These are phyloP conservation scores for Saturnispora hagleri DNA, from an alignment of 805 yeast species.

Conservation along the genomic window DNA sequence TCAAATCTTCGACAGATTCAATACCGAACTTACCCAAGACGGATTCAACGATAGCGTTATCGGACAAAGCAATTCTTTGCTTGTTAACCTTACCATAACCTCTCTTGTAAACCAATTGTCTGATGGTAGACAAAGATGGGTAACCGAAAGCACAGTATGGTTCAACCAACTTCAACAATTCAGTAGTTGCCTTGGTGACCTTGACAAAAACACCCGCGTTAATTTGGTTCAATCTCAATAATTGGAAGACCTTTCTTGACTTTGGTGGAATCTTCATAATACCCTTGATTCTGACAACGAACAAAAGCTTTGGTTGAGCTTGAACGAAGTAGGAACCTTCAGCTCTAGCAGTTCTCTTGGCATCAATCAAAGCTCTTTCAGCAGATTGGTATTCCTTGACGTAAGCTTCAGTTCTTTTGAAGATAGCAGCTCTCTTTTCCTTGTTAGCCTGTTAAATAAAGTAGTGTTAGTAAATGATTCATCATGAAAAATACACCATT, in stretches of 20 bases:
- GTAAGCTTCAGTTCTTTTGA: constrained; percentile 95
- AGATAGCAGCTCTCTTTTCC: constrained; percentile 40
- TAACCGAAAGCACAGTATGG: constrained; percentile 97
- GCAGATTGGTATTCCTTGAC: constrained; percentile 88
- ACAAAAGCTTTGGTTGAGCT: constrained; percentile 90
- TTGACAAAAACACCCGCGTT: constrained; percentile 93
- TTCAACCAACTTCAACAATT: constrained; percentile 87
- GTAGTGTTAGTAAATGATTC: constrained; percentile 21
- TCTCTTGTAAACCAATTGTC: constrained; percentile 94
- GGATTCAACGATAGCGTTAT: constrained; percentile 83
- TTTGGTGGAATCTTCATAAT: constrained; percentile 96
- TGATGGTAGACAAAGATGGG: constrained; percentile 87
- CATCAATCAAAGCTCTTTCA: constrained; percentile 77
- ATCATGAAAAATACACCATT: background rate
- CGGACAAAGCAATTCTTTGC: constrained; percentile 87
- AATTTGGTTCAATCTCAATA: constrained; percentile 87
- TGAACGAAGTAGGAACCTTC: constrained; percentile 89
- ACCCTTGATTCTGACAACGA: constrained; percentile 99
- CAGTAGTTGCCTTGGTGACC: constrained; percentile 91
- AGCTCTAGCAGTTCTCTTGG: constrained; percentile 92
- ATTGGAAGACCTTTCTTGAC: constrained; percentile 97
- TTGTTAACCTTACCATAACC: constrained; percentile 96
- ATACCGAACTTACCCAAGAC: constrained; percentile 88
- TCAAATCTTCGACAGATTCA: constrained; percentile 83
- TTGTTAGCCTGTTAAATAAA: constrained; percentile 30